These are phyloP conservation scores for Saccharomyces hybrid DNA, from an alignment of 1,139 yeast genomes.

Conservation along the genomic window DNA sequence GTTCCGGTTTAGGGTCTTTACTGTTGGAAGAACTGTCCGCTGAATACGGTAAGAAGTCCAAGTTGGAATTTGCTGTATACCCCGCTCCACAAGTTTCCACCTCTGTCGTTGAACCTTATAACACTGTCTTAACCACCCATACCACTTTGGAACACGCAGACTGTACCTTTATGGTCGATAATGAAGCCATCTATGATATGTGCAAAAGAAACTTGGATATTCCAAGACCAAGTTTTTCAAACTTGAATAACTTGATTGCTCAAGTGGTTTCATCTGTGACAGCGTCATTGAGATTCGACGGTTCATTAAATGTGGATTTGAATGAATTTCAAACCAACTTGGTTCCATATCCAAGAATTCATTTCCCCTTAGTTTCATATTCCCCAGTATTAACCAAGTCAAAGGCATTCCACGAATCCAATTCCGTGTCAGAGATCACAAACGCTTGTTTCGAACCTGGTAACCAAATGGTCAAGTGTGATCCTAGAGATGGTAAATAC, in stretches of 20 bases:
- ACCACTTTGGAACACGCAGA: constrained; percentile 96
- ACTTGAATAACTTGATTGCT: constrained; percentile 87
- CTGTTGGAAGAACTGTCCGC: constrained; percentile 85
- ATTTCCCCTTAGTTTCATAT: constrained; percentile 96
- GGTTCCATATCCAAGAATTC: constrained; percentile 98
- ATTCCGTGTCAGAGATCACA: constrained; percentile 87
- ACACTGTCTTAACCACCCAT: constrained; percentile 93
- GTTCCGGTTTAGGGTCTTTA: constrained; percentile 95
- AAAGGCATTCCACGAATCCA: constrained; percentile 87
- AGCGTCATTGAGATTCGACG: constrained; percentile 93
- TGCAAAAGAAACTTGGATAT: constrained; percentile 93
- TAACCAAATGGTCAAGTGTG: constrained; percentile 98
- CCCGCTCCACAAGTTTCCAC: constrained; percentile 97
- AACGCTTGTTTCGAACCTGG: constrained; percentile 98
- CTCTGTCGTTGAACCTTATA: constrained; percentile 96
- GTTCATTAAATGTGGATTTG: constrained; percentile 91
- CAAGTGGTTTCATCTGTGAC: constrained; percentile 97
- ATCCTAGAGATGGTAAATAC: constrained; percentile 91
- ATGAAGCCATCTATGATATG: constrained; percentile 97
- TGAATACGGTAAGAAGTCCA: constrained; percentile 93
- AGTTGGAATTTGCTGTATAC: constrained; percentile 93
- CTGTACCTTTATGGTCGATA: constrained; percentile 98
- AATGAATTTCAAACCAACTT: constrained; percentile 96
- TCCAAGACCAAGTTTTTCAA: constrained; percentile 78
- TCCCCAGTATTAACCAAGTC: constrained; percentile 91